Percentiles rank a stretch among this genome's conserved stretches.
Conservation (phyloP, 306 rosid genomes). For the Medicago lupulina region DNA sequence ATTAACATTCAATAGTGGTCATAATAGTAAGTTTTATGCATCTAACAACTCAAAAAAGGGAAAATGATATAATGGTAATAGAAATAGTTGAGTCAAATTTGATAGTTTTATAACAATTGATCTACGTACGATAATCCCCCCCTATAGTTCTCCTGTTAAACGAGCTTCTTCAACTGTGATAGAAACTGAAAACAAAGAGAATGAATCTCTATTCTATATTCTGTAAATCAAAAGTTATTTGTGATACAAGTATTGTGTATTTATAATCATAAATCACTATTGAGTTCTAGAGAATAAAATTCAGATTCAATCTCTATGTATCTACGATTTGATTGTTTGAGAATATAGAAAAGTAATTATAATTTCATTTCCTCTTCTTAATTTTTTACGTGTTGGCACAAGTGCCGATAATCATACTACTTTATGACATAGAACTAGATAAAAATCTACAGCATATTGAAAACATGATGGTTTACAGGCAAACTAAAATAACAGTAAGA, state of each 20-base stretch:
- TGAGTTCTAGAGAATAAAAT: not conserved
- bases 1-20: slow-evolving; percentile 16
- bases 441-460: not conserved
- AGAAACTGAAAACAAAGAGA: slow-evolving; percentile 9
- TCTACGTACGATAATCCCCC: not conserved
- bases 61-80: not conserved
- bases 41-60: not conserved
- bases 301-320: not conserved
- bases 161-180: not conserved
- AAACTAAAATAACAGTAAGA: slow-evolving; percentile 10
- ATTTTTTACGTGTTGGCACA: slow-evolving; percentile 9
- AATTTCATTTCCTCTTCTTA: slow-evolving; percentile 28
- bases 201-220: not conserved
- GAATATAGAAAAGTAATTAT: slow-evolving; percentile 3
- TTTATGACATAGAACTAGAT: not conserved
- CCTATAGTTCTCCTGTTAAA: slow-evolving; percentile 1
- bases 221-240: not conserved
- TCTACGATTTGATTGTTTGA: slow-evolving; percentile 23
- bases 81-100: slow-evolving; percentile 9
- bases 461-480: not conserved
- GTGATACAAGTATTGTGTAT: not conserved
- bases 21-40: not conserved
- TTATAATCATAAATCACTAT: too few relatives aligned
- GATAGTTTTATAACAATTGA: slow-evolving; percentile 21
- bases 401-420: not conserved